Evolutionary conservation across 192 early-diverging fungal species (phyloP), one percentile per base, ranked within the genome.

Genomic region (Oehlia diaphana): DNA sequence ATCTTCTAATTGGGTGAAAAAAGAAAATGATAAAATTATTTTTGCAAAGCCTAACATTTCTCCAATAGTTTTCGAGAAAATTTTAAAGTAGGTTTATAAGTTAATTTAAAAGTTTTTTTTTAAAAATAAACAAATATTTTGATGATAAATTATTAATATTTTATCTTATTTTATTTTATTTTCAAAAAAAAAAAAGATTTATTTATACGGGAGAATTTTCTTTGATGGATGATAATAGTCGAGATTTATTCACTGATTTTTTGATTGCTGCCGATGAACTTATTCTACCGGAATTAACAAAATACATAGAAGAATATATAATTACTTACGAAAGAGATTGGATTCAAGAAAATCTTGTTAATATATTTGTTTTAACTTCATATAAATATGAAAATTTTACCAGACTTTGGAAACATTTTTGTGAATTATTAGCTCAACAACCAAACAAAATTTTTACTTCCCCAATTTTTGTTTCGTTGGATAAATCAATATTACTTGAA

Each of bases 31-130:
- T 37, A 72, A n/a, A 23, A 74, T 62, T 33, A 26, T 74, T 26
- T 74, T 74, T 61, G 35, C 44, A 16, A 74, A 61, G n/a, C 73
- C 73, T 26, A 74, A 74, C 14, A 74, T 61, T 31, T n/a, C 44
- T 8, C 73, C 73, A 12, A 35, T 33, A 19, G 73, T 53, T 5
- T 74, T 74, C 28, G 1, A 19, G 23, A 47, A 50, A 19, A 50
- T 74, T 61, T 35, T 74, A 35, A 74, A 31, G 73, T 74, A 74
- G 21, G 73, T 58, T 4, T 37, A 37, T 37, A 4, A 37, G 37
- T 37, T 2, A 31, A 2, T 31, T 31, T 37, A 37, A 42, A 53
- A 53, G 42, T 9, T 44, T 44, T 44, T 44, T 44, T 44, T 53
- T 53, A 53, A 53, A 14, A 49, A 13, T 0, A 49, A 10, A 26